phyloP scores from a whole-genome alignment of 2,329 filamentous ascomycete genomes.

The Calonectria pauciramosa region DNA sequence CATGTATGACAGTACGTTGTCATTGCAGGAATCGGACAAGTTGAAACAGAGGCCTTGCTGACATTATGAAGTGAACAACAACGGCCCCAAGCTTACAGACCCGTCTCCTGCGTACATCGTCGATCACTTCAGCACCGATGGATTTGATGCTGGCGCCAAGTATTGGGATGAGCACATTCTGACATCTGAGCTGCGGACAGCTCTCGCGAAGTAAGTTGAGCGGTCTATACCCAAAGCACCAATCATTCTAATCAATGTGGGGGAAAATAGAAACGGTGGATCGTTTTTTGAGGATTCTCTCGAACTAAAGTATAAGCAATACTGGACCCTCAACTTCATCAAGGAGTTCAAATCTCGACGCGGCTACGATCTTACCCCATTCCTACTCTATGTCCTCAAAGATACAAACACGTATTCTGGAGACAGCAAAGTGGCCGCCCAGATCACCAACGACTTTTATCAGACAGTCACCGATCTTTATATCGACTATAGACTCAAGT shows the following conservation, averaged over 20 bases:
- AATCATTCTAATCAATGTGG: neutral
- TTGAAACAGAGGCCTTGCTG: neutral
- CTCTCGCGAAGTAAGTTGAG: neutral
- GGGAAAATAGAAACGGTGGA: neutral
- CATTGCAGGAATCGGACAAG: neutral
- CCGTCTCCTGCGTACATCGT: neutral
- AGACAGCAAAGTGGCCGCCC: neutral
- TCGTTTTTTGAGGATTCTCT: neutral
- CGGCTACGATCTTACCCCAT: neutral
- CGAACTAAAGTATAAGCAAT: neutral
- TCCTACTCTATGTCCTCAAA: neutral
- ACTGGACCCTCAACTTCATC: neutral
- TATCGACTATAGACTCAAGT: neutral
- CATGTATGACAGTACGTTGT: conserved; percentile 1
- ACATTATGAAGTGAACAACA: neutral
- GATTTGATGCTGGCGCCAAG: neutral
- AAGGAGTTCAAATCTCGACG: conserved; percentile 5
- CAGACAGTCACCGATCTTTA: neutral
- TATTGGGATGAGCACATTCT: neutral
- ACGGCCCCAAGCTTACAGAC: neutral
- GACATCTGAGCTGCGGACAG: neutral
- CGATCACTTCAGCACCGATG: neutral
- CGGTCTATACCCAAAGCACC: neutral
- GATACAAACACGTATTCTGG: neutral
- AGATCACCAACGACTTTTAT: neutral